Percentiles rank a stretch among this genome's conserved stretches.
phyloP scores from a whole-genome alignment of 148 eudicot genomes.

The Rhododendron griersonianum region DNA sequence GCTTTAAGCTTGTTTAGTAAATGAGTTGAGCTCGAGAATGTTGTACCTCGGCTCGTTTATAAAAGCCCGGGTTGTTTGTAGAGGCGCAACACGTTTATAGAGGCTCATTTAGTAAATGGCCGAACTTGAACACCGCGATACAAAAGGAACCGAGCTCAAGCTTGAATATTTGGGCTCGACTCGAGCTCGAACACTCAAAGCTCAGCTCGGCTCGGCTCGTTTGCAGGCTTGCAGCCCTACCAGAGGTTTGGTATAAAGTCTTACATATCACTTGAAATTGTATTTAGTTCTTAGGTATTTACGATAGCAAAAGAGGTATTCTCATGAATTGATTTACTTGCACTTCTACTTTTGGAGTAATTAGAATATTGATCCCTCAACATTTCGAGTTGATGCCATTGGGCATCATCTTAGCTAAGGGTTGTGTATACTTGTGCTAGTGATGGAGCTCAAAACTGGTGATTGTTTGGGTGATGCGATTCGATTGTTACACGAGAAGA shows the following conservation, averaged over 20 bases:
- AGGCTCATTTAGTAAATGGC: no score
- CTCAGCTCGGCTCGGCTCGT: no score
- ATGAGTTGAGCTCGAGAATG: not conserved
- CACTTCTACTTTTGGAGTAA: not conserved
- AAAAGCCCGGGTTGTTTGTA: no score
- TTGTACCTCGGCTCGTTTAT: not conserved
- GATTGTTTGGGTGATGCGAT: conserved; percentile 28
- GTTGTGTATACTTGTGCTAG: conserved; percentile 1
- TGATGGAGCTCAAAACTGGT: conserved; percentile 26
- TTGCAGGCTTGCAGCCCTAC: not conserved
- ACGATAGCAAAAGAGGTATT: not conserved
- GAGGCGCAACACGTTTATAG: no score
- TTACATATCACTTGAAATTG: not conserved
- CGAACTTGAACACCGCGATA: no score
- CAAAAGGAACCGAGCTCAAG: no score
- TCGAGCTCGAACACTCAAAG: no score
- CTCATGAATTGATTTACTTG: not conserved
- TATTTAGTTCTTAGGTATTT: not conserved
- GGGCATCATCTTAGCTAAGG: not conserved
- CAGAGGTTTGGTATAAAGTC: not conserved
- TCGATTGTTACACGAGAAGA: conserved; percentile 28
- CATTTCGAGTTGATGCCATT: not conserved
- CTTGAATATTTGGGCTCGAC: no score
- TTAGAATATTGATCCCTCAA: not conserved
- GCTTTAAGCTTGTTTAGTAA: not conserved